phyloP scores from a whole-genome alignment of 495 filamentous ascomycete species.

The Podospora tetraspora region DNA sequence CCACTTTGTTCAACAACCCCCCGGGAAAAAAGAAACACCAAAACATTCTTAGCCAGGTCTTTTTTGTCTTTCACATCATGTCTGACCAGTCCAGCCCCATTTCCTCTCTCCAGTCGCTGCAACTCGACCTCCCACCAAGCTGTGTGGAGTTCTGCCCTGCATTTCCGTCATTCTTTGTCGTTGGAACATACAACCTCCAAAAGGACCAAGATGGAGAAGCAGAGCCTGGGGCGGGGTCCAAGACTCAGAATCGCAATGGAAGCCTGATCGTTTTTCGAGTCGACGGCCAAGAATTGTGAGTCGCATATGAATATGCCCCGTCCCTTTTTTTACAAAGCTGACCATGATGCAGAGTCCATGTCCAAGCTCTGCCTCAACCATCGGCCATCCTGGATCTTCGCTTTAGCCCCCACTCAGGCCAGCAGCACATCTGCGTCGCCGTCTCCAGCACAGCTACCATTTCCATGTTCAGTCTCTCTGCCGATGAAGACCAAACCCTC shows the following conservation, averaged over 20 bases:
- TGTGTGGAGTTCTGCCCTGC: slow-evolving; percentile 76
- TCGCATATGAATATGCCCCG: background rate
- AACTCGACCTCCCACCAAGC: slow-evolving; percentile 63
- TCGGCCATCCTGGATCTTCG: slow-evolving; percentile 82
- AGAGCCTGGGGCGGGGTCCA: slow-evolving; percentile 24
- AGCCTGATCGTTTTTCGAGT: slow-evolving; percentile 63
- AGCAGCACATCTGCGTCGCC: slow-evolving; percentile 54
- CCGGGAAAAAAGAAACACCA: background rate
- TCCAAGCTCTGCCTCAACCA: slow-evolving; percentile 50
- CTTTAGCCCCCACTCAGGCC: slow-evolving; percentile 55
- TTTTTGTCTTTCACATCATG: background rate
- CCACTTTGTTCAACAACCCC: background rate
- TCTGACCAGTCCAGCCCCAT: slow-evolving; percentile 15
- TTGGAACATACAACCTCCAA: slow-evolving; percentile 82
- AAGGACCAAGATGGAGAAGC: slow-evolving; percentile 42
- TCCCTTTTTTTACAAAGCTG: background rate
- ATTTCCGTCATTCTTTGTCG: slow-evolving; percentile 60
- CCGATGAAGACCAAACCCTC: slow-evolving; percentile 24
- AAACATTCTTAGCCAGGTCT: background rate
- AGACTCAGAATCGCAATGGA: slow-evolving; percentile 60
- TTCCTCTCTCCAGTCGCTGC: slow-evolving; percentile 36
- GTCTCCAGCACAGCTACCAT: slow-evolving; percentile 70
- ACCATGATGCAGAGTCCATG: slow-evolving; percentile 26
- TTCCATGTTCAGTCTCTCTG: slow-evolving; percentile 52
- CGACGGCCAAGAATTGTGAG: slow-evolving; percentile 49